phyloP scores from a whole-genome alignment of 805 yeast genomes.

The Pichia cephalocereana region DNA sequence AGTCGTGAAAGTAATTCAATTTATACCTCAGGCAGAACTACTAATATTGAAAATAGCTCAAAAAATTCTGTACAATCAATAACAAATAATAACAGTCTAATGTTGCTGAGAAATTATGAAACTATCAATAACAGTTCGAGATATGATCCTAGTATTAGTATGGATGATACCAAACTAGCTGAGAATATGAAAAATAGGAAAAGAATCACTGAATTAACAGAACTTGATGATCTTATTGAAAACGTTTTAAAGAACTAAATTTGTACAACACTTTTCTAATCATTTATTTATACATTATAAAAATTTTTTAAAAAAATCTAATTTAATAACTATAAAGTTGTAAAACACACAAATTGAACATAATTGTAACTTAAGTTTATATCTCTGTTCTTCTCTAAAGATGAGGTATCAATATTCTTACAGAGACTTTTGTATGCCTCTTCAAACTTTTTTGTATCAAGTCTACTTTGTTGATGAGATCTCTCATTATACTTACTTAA shows the following conservation, averaged over 20 bases:
- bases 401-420: constrained; percentile 10
- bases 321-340: background rate
- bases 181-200: background rate
- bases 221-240: constrained; percentile 19
- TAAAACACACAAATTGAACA: constrained; percentile 21
- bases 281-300: background rate
- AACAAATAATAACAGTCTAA: constrained; percentile 1
- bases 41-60: background rate
- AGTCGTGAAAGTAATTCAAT: background rate
- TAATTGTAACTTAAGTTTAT: constrained; percentile 15
- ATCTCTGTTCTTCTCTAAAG: constrained; percentile 14
- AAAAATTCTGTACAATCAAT: background rate
- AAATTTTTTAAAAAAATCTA: background rate
- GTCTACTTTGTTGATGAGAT: constrained; percentile 9
- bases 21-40: background rate
- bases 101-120: constrained; percentile 1
- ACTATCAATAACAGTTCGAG: background rate
- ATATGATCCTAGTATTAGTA: background rate
- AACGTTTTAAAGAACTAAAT: constrained; percentile 14
- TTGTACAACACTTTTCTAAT: background rate
- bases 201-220: constrained; percentile 12
- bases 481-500: constrained; percentile 15
- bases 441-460: constrained; percentile 14
- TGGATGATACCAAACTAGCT: background rate
- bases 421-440: constrained; percentile 15